phyloP scores from a whole-genome alignment of 1,139 yeast species.

The Magnusiomyces sp. region DNA sequence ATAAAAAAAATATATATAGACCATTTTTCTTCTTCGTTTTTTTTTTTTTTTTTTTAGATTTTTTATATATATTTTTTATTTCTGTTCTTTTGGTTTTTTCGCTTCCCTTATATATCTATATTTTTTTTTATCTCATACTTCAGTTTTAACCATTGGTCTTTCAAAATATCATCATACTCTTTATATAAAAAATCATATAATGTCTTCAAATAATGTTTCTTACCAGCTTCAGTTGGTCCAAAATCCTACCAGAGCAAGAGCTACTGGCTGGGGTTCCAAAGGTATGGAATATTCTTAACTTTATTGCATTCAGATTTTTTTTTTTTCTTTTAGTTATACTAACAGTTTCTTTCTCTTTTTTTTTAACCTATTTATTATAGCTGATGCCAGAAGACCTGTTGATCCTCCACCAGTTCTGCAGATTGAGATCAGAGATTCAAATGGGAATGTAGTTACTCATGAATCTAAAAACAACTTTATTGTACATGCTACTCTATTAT shows the following conservation, averaged over 20 bases:
- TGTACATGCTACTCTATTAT: slow-evolving; percentile 26
- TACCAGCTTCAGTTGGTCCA: slow-evolving; percentile 20
- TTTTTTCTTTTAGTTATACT: too few relatives aligned
- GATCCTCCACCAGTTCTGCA: slow-evolving; percentile 30
- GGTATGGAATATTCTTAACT: slow-evolving; percentile 11
- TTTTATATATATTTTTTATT: too few relatives aligned
- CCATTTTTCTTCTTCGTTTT: too few relatives aligned
- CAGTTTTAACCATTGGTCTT: too few relatives aligned
- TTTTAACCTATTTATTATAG: slow-evolving; percentile 13
- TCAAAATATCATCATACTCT: too few relatives aligned
- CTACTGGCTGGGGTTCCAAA: slow-evolving; percentile 31
- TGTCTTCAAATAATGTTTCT: too few relatives aligned
- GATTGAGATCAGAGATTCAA: slow-evolving; percentile 18
- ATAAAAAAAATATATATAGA: too few relatives aligned
- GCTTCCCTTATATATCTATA: too few relatives aligned
- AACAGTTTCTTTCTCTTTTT: not conserved
- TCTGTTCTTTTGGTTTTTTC: too few relatives aligned
- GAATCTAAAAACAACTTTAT: slow-evolving; percentile 23
- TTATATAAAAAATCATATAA: too few relatives aligned
- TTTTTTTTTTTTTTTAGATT: too few relatives aligned
- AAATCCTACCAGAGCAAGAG: slow-evolving; percentile 29
- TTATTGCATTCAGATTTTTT: not conserved
- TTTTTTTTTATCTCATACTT: too few relatives aligned
- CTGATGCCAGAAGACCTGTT: slow-evolving; percentile 30
- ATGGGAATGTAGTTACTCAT: slow-evolving; percentile 20